Evolutionary conservation across 805 yeast species (phyloP).

Genomic region (Maudiozyma turicensis): DNA sequence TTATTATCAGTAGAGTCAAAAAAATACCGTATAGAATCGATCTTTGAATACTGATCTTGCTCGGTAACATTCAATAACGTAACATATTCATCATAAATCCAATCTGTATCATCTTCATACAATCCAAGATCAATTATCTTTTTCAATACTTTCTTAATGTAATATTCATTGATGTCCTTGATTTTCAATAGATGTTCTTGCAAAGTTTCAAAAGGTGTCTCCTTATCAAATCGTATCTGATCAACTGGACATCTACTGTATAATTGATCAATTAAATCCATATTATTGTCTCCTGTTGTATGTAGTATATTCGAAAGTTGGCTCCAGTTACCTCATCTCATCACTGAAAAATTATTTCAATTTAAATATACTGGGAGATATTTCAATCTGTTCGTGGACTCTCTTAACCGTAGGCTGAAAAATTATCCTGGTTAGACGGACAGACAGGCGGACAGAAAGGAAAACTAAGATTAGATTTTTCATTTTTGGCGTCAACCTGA

Average conservation of each 20-base stretch:
- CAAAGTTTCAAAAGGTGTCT: slow-evolving; percentile 5
- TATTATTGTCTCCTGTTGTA: too few relatives aligned
- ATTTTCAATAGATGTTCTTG: slow-evolving; percentile 14
- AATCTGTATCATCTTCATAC: slow-evolving; percentile 18
- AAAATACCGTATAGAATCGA: slow-evolving; percentile 28
- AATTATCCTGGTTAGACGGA: too few relatives aligned
- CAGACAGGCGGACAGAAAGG: too few relatives aligned
- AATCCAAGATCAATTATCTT: slow-evolving; percentile 27
- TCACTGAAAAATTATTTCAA: too few relatives aligned
- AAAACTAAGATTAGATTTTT: too few relatives aligned
- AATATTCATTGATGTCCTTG: slow-evolving; percentile 38
- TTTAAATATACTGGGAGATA: too few relatives aligned
- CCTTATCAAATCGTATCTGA: not conserved
- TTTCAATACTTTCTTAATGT: slow-evolving; percentile 39
- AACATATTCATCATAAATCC: slow-evolving; percentile 24
- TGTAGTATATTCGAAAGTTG: not conserved
- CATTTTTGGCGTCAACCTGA: too few relatives aligned
- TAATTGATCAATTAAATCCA: slow-evolving; percentile 5
- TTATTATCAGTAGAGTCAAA: slow-evolving; percentile 5
- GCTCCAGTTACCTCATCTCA: not conserved
- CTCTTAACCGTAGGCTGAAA: too few relatives aligned
- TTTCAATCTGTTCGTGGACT: too few relatives aligned
- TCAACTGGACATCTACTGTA: slow-evolving; percentile 10
- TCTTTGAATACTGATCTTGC: slow-evolving; percentile 17
- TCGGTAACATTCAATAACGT: slow-evolving; percentile 15